These are phyloP conservation scores for Diaporthe longicolla DNA, from an alignment of 2,329 filamentous ascomycete species.

Conservation along the genomic window DNA sequence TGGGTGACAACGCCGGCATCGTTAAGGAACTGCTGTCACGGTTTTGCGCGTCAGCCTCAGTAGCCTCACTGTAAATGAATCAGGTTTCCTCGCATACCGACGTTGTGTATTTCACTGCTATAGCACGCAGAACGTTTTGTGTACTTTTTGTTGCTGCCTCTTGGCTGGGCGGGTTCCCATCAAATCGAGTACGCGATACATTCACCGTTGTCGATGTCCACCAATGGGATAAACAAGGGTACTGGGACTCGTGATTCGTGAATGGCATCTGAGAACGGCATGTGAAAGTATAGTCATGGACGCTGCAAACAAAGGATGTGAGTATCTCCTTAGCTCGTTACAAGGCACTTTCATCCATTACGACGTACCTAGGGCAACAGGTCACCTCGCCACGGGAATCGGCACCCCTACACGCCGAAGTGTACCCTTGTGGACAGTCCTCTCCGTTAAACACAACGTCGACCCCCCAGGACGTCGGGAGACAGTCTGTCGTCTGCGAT, in stretches of 20 bases:
- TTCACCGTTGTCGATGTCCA: background rate
- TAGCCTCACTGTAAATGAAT: too few relatives aligned
- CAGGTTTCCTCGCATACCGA: background rate
- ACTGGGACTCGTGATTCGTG: background rate
- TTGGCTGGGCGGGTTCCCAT: background rate
- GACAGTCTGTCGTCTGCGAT: background rate
- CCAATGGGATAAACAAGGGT: background rate
- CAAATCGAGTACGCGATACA: background rate
- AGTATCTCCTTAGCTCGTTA: background rate
- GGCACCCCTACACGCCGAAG: background rate
- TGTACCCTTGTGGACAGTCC: background rate
- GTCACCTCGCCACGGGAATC: background rate
- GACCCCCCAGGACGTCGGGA: background rate
- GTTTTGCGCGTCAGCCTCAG: too few relatives aligned
- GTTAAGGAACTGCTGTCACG: too few relatives aligned
- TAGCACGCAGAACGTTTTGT: background rate
- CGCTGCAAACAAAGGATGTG: background rate
- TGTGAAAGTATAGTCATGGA: background rate
- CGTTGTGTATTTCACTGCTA: background rate
- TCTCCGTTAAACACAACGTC: background rate
- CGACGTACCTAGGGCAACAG: background rate
- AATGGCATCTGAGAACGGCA: background rate
- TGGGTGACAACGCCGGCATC: too few relatives aligned
- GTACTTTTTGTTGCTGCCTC: background rate
- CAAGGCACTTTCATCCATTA: too few relatives aligned